These are phyloP conservation scores for Mycena latifolia DNA, from an alignment of 768 basidiomycete genomes.

Conservation along the genomic window DNA sequence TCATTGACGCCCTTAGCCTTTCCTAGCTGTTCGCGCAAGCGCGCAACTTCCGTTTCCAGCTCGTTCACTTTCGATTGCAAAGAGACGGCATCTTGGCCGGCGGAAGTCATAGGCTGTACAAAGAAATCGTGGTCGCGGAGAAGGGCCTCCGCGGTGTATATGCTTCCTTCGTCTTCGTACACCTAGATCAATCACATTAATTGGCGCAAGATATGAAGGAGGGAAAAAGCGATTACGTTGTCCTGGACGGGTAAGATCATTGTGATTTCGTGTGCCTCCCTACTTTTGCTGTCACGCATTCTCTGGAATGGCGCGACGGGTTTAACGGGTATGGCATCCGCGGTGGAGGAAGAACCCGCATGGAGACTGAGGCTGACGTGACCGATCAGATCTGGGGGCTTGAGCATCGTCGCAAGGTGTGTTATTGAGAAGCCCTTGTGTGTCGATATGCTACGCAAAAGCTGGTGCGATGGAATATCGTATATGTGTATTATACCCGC, in stretches of 20 bases:
- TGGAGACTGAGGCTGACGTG: slow-evolving; percentile 72
- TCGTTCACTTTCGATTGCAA: slow-evolving; percentile 71
- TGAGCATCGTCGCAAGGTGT: slow-evolving; percentile 81
- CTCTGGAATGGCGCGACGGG: slow-evolving; percentile 80
- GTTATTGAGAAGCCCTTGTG: slow-evolving; percentile 80
- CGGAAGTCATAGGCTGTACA: slow-evolving; percentile 53
- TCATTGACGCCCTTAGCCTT: slow-evolving; percentile 95
- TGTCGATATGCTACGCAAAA: slow-evolving; percentile 82
- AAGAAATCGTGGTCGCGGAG: slow-evolving; percentile 77
- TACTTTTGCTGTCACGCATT: slow-evolving; percentile 72
- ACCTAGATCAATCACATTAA: slow-evolving; percentile 35
- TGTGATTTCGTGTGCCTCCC: slow-evolving; percentile 79
- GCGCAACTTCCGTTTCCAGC: slow-evolving; percentile 79
- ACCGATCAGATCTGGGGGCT: slow-evolving; percentile 89
- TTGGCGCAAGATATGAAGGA: background rate
- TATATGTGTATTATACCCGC: slow-evolving; percentile 83
- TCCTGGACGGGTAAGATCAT: slow-evolving; percentile 66
- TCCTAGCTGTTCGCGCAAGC: slow-evolving; percentile 75
- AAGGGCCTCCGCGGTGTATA: slow-evolving; percentile 68
- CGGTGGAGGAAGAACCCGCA: slow-evolving; percentile 52
- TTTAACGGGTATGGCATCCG: slow-evolving; percentile 73
- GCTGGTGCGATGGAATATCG: slow-evolving; percentile 92
- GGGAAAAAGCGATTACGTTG: slow-evolving; percentile 50
- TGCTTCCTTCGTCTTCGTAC: slow-evolving; percentile 46
- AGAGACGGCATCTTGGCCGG: slow-evolving; percentile 50